These are phyloP conservation scores for Aspergillus campestris DNA, from an alignment of 495 filamentous ascomycete species.

Conservation along the genomic window DNA sequence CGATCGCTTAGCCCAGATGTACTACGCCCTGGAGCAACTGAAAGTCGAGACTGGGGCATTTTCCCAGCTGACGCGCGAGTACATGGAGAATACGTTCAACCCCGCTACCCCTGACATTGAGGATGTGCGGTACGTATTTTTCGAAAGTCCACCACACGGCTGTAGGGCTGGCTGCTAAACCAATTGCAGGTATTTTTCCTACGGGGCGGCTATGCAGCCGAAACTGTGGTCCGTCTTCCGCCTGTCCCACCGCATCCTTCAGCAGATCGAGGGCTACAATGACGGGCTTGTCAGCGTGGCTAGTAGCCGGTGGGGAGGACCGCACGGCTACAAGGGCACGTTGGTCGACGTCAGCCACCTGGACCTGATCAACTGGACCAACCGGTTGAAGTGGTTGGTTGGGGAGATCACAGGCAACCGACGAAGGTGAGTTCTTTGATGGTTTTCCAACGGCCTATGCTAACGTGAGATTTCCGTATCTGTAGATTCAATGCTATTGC, in stretches of 20 bases:
- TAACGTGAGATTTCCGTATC: conserved; percentile 6
- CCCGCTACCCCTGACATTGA: conserved; percentile 63
- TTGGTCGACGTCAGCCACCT: conserved; percentile 82
- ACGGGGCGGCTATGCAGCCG: conserved; percentile 68
- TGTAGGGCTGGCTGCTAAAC: conserved; percentile 10
- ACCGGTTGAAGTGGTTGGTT: conserved; percentile 64
- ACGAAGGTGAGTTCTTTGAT: conserved; percentile 43
- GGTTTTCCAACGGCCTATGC: not conserved
- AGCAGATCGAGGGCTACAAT: conserved; percentile 68
- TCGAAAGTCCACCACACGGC: not conserved
- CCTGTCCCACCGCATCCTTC: conserved; percentile 61
- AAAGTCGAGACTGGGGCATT: conserved; percentile 78
- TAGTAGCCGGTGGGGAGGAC: conserved; percentile 77
- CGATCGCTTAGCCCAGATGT: conserved; percentile 56
- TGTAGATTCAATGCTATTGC: conserved; percentile 87
- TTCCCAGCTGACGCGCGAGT: conserved; percentile 67
- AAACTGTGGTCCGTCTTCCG: conserved; percentile 66
- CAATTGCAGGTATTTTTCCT: conserved; percentile 67
- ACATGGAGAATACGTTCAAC: conserved; percentile 82
- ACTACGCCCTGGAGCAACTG: conserved; percentile 55
- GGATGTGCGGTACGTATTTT: conserved; percentile 49
- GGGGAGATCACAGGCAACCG: conserved; percentile 60
- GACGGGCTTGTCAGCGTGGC: conserved; percentile 87
- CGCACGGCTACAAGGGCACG: conserved; percentile 69
- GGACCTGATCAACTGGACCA: conserved; percentile 95